A percentile compares a stretch with the other conserved stretches of the same genome.
Conservation (phyloP, 768 basidiomycete genomes). For the Auriscalpium microsporum region DNA sequence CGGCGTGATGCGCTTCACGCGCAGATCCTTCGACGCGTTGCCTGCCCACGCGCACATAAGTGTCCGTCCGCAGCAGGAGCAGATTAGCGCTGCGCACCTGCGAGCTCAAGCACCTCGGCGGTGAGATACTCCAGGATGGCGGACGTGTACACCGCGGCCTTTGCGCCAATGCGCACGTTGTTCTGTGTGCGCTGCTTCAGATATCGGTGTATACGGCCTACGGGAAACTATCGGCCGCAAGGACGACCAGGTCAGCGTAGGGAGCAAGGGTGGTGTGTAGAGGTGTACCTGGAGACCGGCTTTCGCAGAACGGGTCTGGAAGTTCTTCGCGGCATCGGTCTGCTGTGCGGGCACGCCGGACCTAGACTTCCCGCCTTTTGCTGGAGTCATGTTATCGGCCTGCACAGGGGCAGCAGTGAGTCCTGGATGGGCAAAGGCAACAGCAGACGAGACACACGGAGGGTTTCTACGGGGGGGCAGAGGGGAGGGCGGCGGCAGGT, state of each 20-base stretch:
- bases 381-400: neutral
- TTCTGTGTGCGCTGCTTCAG: conserved; percentile 87
- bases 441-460: neutral
- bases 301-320: conserved; percentile 14
- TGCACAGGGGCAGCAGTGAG: too few species aligned
- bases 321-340: conserved; percentile 4
- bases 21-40: conserved; percentile 95
- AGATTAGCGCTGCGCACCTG: conserved; percentile 47
- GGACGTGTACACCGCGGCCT: conserved; percentile 94
- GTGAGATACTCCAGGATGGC: conserved; percentile 95
- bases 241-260: neutral
- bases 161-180: conserved; percentile 94
- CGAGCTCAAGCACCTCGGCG: conserved; percentile 92
- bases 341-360: conserved; percentile 1
- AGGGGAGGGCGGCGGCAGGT: too few species aligned
- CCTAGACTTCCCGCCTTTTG: conserved; percentile 13
- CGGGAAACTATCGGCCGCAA: conserved; percentile 61
- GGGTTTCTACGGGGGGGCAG: neutral
- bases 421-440: too few species aligned
- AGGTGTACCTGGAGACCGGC: conserved; percentile 6
- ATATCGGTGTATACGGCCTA: conserved; percentile 96
- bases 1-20: conserved; percentile 94
- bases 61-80: neutral
- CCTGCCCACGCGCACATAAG: conserved; percentile 35
- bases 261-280: neutral